phyloP scores from a whole-genome alignment of 2,329 filamentous ascomycete species.

The Pseudogymnoascus sp. region DNA sequence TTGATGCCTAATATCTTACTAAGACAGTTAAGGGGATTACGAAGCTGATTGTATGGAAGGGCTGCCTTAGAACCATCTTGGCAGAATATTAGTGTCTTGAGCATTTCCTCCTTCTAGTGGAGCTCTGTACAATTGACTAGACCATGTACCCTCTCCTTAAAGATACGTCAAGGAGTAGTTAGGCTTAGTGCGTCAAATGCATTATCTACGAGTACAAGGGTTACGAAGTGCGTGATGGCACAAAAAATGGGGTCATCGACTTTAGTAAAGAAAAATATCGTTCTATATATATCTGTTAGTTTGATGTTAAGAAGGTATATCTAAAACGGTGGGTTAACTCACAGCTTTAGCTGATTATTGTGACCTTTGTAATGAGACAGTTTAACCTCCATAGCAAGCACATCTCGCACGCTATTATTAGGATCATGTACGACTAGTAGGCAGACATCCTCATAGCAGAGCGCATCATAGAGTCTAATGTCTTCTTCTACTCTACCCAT shows the following conservation, averaged over 20 bases:
- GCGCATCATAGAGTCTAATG: too few species aligned
- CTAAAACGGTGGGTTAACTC: slow-evolving; percentile 10
- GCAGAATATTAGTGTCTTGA: slow-evolving; percentile 9
- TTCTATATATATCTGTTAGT: slow-evolving; percentile 13
- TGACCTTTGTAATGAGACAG: slow-evolving; percentile 17
- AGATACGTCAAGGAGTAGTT: slow-evolving; percentile 15
- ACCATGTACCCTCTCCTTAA: slow-evolving; percentile 12
- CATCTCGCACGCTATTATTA: slow-evolving; percentile 7
- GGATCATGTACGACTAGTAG: too few species aligned
- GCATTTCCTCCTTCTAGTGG: slow-evolving; percentile 6
- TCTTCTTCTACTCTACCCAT: too few species aligned
- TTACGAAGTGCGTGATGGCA: slow-evolving; percentile 17
- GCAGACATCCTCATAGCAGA: too few species aligned
- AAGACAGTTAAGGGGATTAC: slow-evolving; percentile 14
- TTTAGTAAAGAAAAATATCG: slow-evolving; percentile 19
- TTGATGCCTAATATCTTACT: slow-evolving; percentile 11
- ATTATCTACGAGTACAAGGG: slow-evolving; percentile 14
- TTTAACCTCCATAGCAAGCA: slow-evolving; percentile 10
- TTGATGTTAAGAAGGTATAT: slow-evolving; percentile 4
- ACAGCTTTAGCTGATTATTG: slow-evolving; percentile 16
- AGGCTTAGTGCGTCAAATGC: slow-evolving; percentile 15
- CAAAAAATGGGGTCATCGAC: slow-evolving; percentile 18
- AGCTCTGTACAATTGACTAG: slow-evolving; percentile 5
- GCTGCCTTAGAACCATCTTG: not conserved
- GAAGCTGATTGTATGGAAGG: slow-evolving; percentile 7